Percentiles rank a stretch among this genome's conserved stretches.
Conservation (phyloP, 257 asterid genomes). For the Nicotiana attenuata region DNA sequence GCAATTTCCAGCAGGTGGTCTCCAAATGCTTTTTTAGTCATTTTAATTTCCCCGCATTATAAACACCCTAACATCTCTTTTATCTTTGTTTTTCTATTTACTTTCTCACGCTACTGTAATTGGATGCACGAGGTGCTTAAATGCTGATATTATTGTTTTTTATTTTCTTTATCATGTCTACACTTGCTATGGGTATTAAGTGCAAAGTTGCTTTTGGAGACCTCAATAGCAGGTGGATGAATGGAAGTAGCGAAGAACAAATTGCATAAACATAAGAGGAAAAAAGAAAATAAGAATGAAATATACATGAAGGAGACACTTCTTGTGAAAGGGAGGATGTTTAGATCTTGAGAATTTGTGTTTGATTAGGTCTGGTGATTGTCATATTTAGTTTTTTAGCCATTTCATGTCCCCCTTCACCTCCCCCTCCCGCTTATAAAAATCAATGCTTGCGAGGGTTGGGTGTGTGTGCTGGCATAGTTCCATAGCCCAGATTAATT, state of each 20-base stretch:
- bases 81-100: too few species aligned
- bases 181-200: neutral
- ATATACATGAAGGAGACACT: neutral
- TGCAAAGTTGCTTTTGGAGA: neutral
- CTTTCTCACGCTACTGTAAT: too few species aligned
- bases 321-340: neutral
- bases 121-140: too few species aligned
- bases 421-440: neutral
- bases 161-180: neutral
- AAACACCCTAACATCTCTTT: neutral
- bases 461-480: neutral
- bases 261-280: neutral
- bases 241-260: neutral
- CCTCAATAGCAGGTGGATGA: slow-evolving; percentile 4
- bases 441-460: too few species aligned
- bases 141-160: too few species aligned
- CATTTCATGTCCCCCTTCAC: neutral
- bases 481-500: neutral
- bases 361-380: neutral
- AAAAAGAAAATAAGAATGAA: neutral
- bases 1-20: slow-evolving; percentile 56
- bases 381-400: neutral
- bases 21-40: neutral
- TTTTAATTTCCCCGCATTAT: neutral
- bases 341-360: neutral